phyloP scores from a whole-genome alignment of 1,284 basidiomycete species.

The Phellopilus nigrolimitatus region DNA sequence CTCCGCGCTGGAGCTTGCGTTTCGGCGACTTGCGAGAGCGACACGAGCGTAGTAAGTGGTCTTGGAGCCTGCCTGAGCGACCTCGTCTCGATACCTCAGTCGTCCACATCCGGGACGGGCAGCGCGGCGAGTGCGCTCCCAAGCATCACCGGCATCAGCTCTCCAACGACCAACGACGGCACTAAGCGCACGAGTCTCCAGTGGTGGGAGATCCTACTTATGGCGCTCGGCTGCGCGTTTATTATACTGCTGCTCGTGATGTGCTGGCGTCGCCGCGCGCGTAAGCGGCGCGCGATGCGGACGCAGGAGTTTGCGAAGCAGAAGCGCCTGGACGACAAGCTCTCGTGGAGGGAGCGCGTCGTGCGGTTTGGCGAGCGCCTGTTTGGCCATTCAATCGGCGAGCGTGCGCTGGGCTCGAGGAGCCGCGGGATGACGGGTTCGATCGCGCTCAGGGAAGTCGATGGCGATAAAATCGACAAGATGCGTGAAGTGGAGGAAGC shows the following conservation, averaged over 20 bases:
- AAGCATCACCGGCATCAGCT: constrained; percentile 47
- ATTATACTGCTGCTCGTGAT: constrained; percentile 64
- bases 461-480: constrained; percentile 30
- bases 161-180: constrained; percentile 36
- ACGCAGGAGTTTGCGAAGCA: constrained; percentile 61
- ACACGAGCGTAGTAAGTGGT: constrained; percentile 52
- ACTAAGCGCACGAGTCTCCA: constrained; percentile 38
- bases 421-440: constrained; percentile 33
- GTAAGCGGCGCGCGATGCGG: constrained; percentile 57
- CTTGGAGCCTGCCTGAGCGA: constrained; percentile 75
- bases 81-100: constrained; percentile 50
- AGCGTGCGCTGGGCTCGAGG: constrained; percentile 25
- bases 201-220: constrained; percentile 82
- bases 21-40: constrained; percentile 50
- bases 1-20: constrained; percentile 62
- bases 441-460: constrained; percentile 11
- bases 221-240: constrained; percentile 74
- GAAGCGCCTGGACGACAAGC: constrained; percentile 45
- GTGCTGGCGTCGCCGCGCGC: constrained; percentile 63
- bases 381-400: constrained; percentile 44
- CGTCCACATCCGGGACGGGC: constrained; percentile 37
- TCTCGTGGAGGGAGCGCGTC: constrained; percentile 51
- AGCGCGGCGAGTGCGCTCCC: constrained; percentile 43
- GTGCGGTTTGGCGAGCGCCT: constrained; percentile 50
- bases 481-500: constrained; percentile 45